phyloP scores from a whole-genome alignment of 208 protist species.

The Crithidia sp. region DNA sequence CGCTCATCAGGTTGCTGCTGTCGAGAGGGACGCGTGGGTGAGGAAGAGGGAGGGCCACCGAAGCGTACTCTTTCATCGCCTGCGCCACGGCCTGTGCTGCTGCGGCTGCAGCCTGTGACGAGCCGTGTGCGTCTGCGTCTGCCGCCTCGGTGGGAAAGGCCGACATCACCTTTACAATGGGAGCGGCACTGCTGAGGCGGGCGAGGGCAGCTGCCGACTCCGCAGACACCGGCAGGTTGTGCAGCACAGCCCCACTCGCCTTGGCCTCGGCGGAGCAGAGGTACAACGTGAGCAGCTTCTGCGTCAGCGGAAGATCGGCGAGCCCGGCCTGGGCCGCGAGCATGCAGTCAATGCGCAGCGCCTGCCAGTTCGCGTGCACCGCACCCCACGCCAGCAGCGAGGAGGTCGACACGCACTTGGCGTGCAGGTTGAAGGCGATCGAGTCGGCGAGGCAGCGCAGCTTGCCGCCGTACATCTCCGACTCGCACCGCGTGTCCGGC shows the following conservation, averaged over 20 bases:
- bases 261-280: conserved; percentile 69
- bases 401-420: conserved; percentile 62
- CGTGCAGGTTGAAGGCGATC: conserved; percentile 68
- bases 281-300: conserved; percentile 52
- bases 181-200: conserved; percentile 11
- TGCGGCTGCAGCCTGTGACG: not conserved
- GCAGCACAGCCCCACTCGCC: conserved; percentile 71
- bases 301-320: conserved; percentile 50
- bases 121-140: not conserved
- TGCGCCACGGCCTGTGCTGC: not conserved
- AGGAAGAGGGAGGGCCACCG: conserved; percentile 39
- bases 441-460: conserved; percentile 68
- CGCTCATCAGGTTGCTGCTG: conserved; percentile 52
- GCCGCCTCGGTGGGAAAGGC: conserved; percentile 16
- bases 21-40: conserved; percentile 37
- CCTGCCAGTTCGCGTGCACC: conserved; percentile 50
- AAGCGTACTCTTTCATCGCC: conserved; percentile 19
- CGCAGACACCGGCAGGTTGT: conserved; percentile 64
- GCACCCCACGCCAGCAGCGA: conserved; percentile 87
- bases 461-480: conserved; percentile 38
- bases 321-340: conserved; percentile 37
- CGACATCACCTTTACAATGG: conserved; percentile 40
- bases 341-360: conserved; percentile 57
- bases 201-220: conserved; percentile 36
- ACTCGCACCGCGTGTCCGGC: conserved; percentile 24